Conservation (phyloP, 148 eudicot species). For the Oxyria digyna region DNA sequence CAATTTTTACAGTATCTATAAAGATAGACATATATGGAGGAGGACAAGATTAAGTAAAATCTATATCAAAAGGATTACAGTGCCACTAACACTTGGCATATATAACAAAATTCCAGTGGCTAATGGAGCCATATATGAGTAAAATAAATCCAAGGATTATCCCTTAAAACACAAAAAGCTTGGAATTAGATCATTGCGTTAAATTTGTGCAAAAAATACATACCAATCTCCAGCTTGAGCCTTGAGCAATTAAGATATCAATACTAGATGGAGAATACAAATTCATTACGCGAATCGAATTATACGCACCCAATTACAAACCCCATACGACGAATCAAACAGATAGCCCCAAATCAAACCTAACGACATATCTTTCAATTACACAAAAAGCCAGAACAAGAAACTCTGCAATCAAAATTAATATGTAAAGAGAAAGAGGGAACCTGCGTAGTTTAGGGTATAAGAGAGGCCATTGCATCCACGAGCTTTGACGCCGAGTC, state of each 20-base stretch:
- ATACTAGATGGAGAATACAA: background rate
- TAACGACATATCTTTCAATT: background rate
- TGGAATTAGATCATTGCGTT: background rate
- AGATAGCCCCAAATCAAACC: background rate
- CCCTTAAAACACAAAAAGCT: background rate
- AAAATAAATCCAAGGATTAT: background rate
- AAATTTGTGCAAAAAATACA: background rate
- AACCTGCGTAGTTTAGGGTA: slow-evolving; percentile 66
- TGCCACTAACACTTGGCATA: background rate
- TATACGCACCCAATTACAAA: background rate
- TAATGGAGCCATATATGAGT: background rate
- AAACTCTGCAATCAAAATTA: background rate
- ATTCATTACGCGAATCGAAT: background rate
- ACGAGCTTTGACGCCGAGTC: slow-evolving; percentile 78
- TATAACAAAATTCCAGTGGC: background rate
- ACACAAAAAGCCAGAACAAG: background rate
- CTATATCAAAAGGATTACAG: background rate
- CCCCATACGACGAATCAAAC: background rate
- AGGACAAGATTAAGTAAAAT: background rate
- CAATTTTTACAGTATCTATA: too few relatives aligned
- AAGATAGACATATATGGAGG: too few relatives aligned
- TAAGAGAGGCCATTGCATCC: slow-evolving; percentile 79
- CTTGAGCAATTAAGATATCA: background rate
- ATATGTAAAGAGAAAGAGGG: background rate
- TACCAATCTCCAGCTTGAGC: background rate